Conservation (phyloP, 148 eudicot genomes). For the Gaultheria prostrata region DNA sequence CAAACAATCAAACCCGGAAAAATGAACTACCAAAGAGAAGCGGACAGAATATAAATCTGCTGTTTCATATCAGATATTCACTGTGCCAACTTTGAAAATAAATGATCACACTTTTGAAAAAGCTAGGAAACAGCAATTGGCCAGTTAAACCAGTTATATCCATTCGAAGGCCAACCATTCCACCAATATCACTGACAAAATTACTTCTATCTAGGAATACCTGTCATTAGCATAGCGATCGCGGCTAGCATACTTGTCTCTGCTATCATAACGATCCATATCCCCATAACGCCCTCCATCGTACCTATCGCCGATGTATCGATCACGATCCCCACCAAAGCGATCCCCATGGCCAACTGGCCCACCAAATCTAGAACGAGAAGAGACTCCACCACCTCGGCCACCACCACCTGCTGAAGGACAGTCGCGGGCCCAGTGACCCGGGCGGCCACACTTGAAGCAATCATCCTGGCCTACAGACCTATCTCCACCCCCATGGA, state of each 20-base stretch:
- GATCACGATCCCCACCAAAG: slow-evolving; percentile 31
- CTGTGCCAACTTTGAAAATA: not conserved
- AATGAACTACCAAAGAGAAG: not conserved
- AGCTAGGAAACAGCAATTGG: not conserved
- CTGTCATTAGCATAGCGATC: slow-evolving; percentile 37
- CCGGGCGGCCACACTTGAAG: slow-evolving; percentile 65
- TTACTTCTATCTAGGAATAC: slow-evolving; percentile 11
- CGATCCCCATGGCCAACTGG: slow-evolving; percentile 35
- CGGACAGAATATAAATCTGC: not conserved
- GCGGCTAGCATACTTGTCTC: slow-evolving; percentile 30
- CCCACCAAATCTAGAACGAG: slow-evolving; percentile 33
- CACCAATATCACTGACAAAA: too few species aligned
- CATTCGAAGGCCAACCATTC: too few species aligned
- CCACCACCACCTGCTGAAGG: slow-evolving; percentile 57
- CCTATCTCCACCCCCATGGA: slow-evolving; percentile 53
- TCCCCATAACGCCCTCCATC: slow-evolving; percentile 32
- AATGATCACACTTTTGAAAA: not conserved
- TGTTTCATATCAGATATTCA: not conserved
- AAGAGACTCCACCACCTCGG: slow-evolving; percentile 39
- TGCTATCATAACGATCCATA: slow-evolving; percentile 26
- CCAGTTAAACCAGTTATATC: not conserved
- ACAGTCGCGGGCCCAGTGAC: slow-evolving; percentile 76
- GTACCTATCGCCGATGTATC: slow-evolving; percentile 34
- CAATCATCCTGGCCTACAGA: slow-evolving; percentile 49
- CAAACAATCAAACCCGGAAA: not conserved